These are phyloP conservation scores for Elasticomyces elasticus DNA, from an alignment of 495 filamentous ascomycete species.

Conservation along the genomic window DNA sequence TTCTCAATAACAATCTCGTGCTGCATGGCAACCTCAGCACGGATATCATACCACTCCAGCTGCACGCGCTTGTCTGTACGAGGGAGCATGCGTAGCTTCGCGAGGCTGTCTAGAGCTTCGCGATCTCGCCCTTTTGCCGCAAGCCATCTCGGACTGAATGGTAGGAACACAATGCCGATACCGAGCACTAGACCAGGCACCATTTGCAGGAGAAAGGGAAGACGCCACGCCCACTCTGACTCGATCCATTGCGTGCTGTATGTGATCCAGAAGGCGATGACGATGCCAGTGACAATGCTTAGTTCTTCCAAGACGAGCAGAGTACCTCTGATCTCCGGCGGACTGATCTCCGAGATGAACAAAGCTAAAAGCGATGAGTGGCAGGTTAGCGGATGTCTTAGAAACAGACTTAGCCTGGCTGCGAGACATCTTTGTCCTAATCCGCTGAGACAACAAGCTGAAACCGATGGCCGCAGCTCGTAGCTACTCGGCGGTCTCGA, in stretches of 20 bases:
- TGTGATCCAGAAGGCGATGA: constrained; percentile 31
- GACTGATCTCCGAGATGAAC: constrained; percentile 31
- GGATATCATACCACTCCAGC: constrained; percentile 29
- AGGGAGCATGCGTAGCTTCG: constrained; percentile 25
- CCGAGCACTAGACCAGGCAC: constrained; percentile 27
- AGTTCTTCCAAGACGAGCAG: constrained; percentile 30
- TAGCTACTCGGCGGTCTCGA: too few relatives aligned
- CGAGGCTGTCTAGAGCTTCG: constrained; percentile 23
- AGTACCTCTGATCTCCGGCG: constrained; percentile 29
- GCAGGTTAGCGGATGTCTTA: too few relatives aligned
- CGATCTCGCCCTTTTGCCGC: constrained; percentile 24
- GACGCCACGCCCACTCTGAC: constrained; percentile 26
- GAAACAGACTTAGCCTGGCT: too few relatives aligned
- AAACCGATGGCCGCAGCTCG: too few relatives aligned
- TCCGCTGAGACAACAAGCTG: too few relatives aligned
- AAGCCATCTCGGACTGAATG: constrained; percentile 30
- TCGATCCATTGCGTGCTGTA: constrained; percentile 27
- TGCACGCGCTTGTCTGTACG: constrained; percentile 22
- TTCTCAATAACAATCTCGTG: constrained; percentile 20
- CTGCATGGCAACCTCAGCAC: constrained; percentile 25
- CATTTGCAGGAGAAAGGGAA: constrained; percentile 30
- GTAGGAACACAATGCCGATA: constrained; percentile 26
- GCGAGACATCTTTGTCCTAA: too few relatives aligned
- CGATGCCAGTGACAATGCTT: constrained; percentile 29
- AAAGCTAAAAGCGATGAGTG: too few relatives aligned